Conservation (phyloP, 306 rosid genomes). For the Acacia crassicarpa region DNA sequence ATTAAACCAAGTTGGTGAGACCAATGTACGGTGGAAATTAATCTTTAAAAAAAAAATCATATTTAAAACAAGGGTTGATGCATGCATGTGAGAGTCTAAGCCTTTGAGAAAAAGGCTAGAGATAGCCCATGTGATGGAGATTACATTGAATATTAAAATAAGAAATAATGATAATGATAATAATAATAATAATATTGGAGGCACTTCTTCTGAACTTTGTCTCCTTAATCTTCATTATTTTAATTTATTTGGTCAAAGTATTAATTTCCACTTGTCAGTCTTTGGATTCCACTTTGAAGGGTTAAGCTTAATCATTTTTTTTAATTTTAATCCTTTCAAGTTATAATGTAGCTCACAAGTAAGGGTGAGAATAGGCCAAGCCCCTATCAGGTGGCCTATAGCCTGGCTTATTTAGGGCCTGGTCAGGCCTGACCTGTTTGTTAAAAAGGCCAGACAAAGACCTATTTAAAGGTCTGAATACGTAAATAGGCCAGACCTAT, state of each 20-base stretch:
- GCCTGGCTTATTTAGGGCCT: too few relatives aligned
- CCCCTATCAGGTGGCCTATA: too few relatives aligned
- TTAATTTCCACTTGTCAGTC: not conserved
- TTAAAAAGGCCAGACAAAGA: too few relatives aligned
- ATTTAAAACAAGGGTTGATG: slow-evolving; percentile 25
- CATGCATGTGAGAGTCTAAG: slow-evolving; percentile 45
- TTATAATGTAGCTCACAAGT: not conserved
- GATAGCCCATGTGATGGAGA: slow-evolving; percentile 40
- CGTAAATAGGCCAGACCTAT: too few relatives aligned
- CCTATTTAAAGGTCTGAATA: too few relatives aligned
- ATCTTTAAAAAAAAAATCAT: slow-evolving; percentile 15
- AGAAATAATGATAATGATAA: not conserved
- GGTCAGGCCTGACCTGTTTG: too few relatives aligned
- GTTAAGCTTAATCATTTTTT: slow-evolving; percentile 1
- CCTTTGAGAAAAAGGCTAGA: slow-evolving; percentile 28
- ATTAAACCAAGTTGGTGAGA: slow-evolving; percentile 33
- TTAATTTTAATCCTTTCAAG: not conserved
- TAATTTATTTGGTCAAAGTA: slow-evolving; percentile 6
- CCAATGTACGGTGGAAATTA: slow-evolving; percentile 36
- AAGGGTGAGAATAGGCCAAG: too few relatives aligned
- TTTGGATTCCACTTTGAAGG: slow-evolving; percentile 25
- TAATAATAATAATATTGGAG: slow-evolving; percentile 20
- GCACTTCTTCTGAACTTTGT: slow-evolving; percentile 31
- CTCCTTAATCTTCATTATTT: slow-evolving; percentile 18
- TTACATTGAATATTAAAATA: slow-evolving; percentile 26